These are phyloP conservation scores for Acorus gramineus DNA, from an alignment of 106 monocot genomes.

Conservation along the genomic window DNA sequence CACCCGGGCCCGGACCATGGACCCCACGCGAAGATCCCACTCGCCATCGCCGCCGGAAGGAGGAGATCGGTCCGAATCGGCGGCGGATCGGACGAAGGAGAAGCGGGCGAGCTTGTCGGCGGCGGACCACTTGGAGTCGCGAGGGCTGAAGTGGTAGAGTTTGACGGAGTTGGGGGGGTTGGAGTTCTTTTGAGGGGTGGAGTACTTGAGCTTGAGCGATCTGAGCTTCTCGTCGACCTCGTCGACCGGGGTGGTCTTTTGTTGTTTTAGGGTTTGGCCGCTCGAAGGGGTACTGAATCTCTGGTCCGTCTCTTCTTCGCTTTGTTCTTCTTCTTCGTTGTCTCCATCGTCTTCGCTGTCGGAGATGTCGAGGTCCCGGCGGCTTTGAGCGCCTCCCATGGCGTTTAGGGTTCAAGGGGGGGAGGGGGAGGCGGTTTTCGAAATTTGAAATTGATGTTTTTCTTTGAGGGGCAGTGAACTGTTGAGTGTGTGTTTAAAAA, in stretches of 20 bases:
- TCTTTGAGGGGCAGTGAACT: too few species aligned
- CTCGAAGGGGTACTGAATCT: neutral
- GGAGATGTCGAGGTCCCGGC: constrained; percentile 62
- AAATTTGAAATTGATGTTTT: constrained; percentile 9
- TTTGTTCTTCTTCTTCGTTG: constrained; percentile 5
- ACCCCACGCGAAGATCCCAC: constrained; percentile 38
- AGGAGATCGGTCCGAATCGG: neutral
- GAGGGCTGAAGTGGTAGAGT: constrained; percentile 69
- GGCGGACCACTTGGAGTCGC: constrained; percentile 58
- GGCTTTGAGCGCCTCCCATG: constrained; percentile 89
- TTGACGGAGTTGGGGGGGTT: constrained; percentile 40
- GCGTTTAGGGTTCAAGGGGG: constrained; percentile 2
- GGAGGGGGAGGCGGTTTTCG: constrained; percentile 5
- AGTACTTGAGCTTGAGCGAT: constrained; percentile 80
- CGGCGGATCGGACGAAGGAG: constrained; percentile 42
- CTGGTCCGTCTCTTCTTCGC: constrained; percentile 14
- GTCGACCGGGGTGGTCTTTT: constrained; percentile 21
- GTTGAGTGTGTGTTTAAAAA: too few species aligned
- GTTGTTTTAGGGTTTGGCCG: constrained; percentile 1
- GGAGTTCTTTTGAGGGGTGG: constrained; percentile 23
- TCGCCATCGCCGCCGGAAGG: neutral
- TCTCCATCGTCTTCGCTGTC: constrained; percentile 37
- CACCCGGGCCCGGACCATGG: constrained; percentile 48
- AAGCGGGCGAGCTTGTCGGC: constrained; percentile 53
- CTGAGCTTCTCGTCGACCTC: constrained; percentile 52